Conservation (phyloP, 1,284 basidiomycete genomes). For the Baeospora myosura region DNA sequence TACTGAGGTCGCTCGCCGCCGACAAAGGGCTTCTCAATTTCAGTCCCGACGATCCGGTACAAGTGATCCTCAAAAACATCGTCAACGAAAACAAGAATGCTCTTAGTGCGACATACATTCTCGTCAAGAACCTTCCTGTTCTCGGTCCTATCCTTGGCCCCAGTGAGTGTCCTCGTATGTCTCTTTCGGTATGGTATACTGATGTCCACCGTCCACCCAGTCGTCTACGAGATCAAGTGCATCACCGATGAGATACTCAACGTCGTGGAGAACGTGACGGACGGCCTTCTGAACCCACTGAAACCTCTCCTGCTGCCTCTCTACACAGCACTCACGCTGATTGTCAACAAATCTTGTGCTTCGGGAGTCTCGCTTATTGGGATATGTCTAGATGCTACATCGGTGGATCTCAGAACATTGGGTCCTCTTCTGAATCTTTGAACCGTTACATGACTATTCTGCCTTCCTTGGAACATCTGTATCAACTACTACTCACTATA, state of each 20-base stretch:
- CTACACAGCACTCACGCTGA: not conserved
- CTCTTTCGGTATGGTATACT: conserved; percentile 3
- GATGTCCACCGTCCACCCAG: conserved; percentile 20
- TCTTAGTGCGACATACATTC: conserved; percentile 22
- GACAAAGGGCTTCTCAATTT: conserved; percentile 51
- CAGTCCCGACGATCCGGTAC: conserved; percentile 34
- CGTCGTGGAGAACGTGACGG: conserved; percentile 39
- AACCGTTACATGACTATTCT: not conserved
- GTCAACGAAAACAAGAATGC: conserved; percentile 42
- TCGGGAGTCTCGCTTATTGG: not conserved
- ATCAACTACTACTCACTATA: too few species aligned
- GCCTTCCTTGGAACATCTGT: not conserved
- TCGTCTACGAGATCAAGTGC: conserved; percentile 44
- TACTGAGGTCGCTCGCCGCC: conserved; percentile 28
- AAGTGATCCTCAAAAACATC: conserved; percentile 42
- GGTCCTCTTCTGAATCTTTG: not conserved
- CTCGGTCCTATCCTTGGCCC: conserved; percentile 47
- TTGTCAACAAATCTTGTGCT: conserved; percentile 1
- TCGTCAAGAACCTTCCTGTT: conserved; percentile 33
- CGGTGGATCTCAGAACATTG: conserved; percentile 1
- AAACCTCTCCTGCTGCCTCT: conserved; percentile 21
- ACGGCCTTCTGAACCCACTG: conserved; percentile 38
- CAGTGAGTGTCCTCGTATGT: conserved; percentile 31
- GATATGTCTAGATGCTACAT: not conserved
- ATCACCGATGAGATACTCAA: conserved; percentile 39